phyloP scores from a whole-genome alignment of 345 rosid genomes.

The Linum usitatissimum region DNA sequence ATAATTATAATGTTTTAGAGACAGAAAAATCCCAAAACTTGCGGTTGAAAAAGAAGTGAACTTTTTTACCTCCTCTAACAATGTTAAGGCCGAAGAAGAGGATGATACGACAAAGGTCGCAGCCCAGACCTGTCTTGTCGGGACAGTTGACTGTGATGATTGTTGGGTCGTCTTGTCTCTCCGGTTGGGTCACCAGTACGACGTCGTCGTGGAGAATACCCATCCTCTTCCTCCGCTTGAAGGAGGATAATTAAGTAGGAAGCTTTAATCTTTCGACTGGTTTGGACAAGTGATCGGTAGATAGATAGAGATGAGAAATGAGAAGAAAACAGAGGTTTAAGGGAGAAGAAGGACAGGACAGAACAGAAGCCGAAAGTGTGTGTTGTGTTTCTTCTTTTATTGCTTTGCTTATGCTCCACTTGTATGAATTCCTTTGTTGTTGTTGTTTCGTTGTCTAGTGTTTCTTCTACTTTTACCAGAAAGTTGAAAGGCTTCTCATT shows the following conservation, averaged over 20 bases:
- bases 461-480: too few relatives aligned
- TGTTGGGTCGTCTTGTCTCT: constrained; percentile 62
- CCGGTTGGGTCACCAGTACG: constrained; percentile 61
- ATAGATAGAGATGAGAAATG: too few relatives aligned
- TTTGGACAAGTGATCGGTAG: too few relatives aligned
- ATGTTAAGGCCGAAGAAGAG: constrained; percentile 87
- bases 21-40: neutral
- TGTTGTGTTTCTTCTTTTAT: too few relatives aligned
- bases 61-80: constrained; percentile 67
- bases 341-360: too few relatives aligned
- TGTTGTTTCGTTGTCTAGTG: too few relatives aligned
- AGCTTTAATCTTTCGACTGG: too few relatives aligned
- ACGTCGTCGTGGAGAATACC: constrained; percentile 77
- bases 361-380: too few relatives aligned
- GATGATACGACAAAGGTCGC: constrained; percentile 82
- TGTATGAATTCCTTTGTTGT: too few relatives aligned
- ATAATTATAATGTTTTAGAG: constrained; percentile 2
- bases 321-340: too few relatives aligned
- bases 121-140: constrained; percentile 93
- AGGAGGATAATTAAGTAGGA: neutral
- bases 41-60: neutral
- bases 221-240: constrained; percentile 27
- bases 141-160: constrained; percentile 85
- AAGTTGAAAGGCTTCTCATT: too few relatives aligned
- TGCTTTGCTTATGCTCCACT: too few relatives aligned